A percentile compares a stretch with the other conserved stretches of the same genome.
Conservation (phyloP, 331 rosid species). For the Saraca asoca region DNA sequence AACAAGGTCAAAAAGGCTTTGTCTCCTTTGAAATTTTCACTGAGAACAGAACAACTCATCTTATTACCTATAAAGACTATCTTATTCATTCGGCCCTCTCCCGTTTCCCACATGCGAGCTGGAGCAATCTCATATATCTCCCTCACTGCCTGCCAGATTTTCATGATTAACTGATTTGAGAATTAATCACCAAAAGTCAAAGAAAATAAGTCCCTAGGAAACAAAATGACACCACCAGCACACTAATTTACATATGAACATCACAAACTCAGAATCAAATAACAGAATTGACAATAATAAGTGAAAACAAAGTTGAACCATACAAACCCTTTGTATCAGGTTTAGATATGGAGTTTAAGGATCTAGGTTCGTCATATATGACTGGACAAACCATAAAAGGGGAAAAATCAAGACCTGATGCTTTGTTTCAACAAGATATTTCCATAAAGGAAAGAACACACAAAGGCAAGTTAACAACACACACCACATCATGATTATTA, state of each 20-base stretch:
- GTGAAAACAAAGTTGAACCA: not conserved
- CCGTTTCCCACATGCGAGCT: slow-evolving; percentile 71
- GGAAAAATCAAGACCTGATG: no score
- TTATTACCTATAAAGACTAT: slow-evolving; percentile 82
- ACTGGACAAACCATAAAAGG: not conserved
- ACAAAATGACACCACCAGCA: not conserved
- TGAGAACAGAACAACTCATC: not conserved
- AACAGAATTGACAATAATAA: not conserved
- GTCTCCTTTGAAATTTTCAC: not conserved
- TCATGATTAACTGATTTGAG: not conserved
- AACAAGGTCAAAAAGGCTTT: not conserved
- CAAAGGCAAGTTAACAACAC: no score
- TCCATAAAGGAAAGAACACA: not conserved
- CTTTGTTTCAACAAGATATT: not conserved
- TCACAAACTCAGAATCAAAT: not conserved
- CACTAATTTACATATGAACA: not conserved
- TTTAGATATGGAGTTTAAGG: no score
- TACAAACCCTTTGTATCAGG: not conserved
- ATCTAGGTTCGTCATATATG: not conserved
- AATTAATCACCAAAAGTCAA: not conserved
- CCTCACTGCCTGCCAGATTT: slow-evolving; percentile 59
- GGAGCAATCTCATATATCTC: slow-evolving; percentile 92
- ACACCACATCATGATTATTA: no score
- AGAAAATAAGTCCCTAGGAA: not conserved
- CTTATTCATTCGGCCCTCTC: slow-evolving; percentile 68